phyloP scores from a whole-genome alignment of 2,329 filamentous ascomycete genomes.

The Diplocarpon mali region DNA sequence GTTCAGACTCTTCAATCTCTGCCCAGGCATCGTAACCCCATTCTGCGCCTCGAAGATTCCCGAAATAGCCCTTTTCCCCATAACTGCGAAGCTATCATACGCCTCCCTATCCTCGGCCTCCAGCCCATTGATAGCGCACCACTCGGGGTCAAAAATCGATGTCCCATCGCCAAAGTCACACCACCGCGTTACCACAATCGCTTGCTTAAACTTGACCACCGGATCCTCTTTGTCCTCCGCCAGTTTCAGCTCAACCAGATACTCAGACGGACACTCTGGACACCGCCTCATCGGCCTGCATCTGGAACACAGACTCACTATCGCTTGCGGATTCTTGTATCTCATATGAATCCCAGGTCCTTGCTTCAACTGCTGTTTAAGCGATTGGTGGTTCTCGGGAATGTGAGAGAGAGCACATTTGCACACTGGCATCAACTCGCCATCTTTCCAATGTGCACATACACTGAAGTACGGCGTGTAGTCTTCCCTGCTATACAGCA shows the following conservation, averaged over 20 bases:
- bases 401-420: conserved; percentile 51
- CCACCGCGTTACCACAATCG: conserved; percentile 50
- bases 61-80: conserved; percentile 44
- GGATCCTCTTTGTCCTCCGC: conserved; percentile 41
- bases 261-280: conserved; percentile 51
- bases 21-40: conserved; percentile 42
- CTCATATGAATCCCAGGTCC: conserved; percentile 15
- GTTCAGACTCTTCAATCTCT: conserved; percentile 47
- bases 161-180: conserved; percentile 47
- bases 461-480: conserved; percentile 52
- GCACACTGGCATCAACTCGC: conserved; percentile 45
- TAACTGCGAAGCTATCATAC: conserved; percentile 42
- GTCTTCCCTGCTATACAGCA: conserved; percentile 48
- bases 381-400: conserved; percentile 33
- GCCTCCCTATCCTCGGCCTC: conserved; percentile 7
- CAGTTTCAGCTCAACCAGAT: conserved; percentile 48
- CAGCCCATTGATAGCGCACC: conserved; percentile 42
- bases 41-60: conserved; percentile 48
- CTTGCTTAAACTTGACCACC: conserved; percentile 42
- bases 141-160: conserved; percentile 39
- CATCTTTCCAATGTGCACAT: conserved; percentile 52
- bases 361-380: conserved; percentile 23
- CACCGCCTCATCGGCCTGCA: conserved; percentile 50
- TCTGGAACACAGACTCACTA: conserved; percentile 40
- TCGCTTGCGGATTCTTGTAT: conserved; percentile 29